These are phyloP conservation scores for Juglanconis juglandina DNA, from an alignment of 2,329 filamentous ascomycete genomes.

Conservation along the genomic window DNA sequence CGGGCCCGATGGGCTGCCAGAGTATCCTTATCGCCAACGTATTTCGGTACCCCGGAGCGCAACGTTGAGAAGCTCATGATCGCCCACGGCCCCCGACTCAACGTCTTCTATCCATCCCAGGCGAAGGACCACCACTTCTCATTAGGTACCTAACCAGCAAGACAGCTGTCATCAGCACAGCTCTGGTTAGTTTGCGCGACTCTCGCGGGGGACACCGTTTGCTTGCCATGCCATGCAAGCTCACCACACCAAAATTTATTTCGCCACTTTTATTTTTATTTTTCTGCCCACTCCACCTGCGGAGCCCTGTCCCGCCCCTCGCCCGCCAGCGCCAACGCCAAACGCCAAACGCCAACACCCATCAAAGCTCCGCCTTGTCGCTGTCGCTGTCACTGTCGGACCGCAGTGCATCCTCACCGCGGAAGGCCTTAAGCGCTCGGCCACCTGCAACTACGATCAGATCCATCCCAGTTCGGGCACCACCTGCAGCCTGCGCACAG, in stretches of 20 bases:
- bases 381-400: background rate
- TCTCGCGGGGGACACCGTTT: background rate
- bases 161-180: no score
- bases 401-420: background rate
- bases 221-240: background rate
- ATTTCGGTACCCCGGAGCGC: no score
- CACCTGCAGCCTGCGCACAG: background rate
- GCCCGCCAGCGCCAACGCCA: background rate
- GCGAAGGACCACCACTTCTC: no score
- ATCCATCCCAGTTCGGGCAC: background rate
- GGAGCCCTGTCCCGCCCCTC: background rate
- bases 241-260: background rate
- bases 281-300: slow-evolving; percentile 4
- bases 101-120: no score
- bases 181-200: no score
- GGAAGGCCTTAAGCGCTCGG: background rate
- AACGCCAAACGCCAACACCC: background rate
- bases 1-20: no score
- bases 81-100: no score
- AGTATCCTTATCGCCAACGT: no score
- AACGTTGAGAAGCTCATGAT: no score
- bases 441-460: background rate
- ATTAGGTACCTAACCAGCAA: no score
- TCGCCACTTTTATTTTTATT: slow-evolving; percentile 1
- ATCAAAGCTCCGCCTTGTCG: background rate